Base-by-base conservation (phyloP, 495 filamentous ascomycete genomes). In the Aspergillus wentii region DNA sequence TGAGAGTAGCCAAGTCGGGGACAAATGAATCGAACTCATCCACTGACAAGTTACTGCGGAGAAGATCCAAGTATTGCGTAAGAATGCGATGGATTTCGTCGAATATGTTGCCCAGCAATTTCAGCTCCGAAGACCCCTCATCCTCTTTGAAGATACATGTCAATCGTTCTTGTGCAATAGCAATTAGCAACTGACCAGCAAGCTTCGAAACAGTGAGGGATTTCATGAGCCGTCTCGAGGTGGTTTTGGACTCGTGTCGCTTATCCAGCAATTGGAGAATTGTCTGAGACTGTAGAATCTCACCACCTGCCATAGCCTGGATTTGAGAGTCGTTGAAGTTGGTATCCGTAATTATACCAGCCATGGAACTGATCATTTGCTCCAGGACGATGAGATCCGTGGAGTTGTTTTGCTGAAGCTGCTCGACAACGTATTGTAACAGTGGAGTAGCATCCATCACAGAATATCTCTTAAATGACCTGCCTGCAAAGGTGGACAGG, bases 51-150 rank as follows among this genome's bases (percentile, higher is more conserved):
- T 86, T 89, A 52, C 76, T 86, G 40, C 84, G 80, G 31, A 99
- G 72, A 11, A 97, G 66, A 50, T 97, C 92, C 10, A 97, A 69
- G 51, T 92, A 97, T 48, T 95, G 91, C 13, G 76, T 74, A 8
- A 97, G 75, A 26, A 91, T 76, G 17, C 79, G 74, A 44, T 94
- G 86, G 18, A 95, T 84, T 56, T 94, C 87, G 51, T 99, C 94
- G 33, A 94, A 80, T 33, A 95, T 76, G 39, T 85, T 83, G 6
- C 85, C 83, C 10, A 96, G 54, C 19, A 92, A 72, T 52, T 97
- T 99, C 17, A 83, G 59, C 46, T 87, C 85, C 2, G 82, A 79
- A 16, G 79, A 74, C 19, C 68, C 66, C 29, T 86, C 79, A 5
- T 74, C 62, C 22, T 85, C 65, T 13, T 76, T 78, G 59, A 79